Percentiles rank a stretch among this genome's conserved stretches.
These are phyloP conservation scores for Triglochin maritima DNA, from an alignment of 106 monocot genomes.

Conservation along the genomic window DNA sequence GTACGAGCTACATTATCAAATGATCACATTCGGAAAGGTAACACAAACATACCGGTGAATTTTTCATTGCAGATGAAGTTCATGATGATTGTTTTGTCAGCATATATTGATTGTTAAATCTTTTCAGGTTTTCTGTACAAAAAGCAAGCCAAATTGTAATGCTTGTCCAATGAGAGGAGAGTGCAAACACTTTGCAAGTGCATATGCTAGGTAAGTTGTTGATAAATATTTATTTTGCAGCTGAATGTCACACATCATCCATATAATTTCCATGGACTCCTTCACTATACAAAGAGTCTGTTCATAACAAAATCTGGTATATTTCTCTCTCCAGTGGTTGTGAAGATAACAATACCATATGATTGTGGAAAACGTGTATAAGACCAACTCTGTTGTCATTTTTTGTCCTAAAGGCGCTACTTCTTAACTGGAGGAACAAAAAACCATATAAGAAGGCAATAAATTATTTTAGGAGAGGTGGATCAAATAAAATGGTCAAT, in stretches of 20 bases:
- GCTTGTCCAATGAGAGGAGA: constrained; percentile 75
- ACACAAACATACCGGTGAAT: neutral
- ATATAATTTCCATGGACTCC: neutral
- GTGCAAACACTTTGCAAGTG: constrained; percentile 86
- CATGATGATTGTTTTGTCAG: neutral
- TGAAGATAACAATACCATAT: too few species aligned
- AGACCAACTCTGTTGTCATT: too few species aligned
- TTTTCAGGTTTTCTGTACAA: constrained; percentile 80
- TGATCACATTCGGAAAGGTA: constrained; percentile 90
- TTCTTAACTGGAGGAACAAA: too few species aligned
- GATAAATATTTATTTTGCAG: neutral
- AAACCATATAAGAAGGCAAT: too few species aligned
- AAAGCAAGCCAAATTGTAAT: constrained; percentile 85
- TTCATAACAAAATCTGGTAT: neutral
- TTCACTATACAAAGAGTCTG: neutral
- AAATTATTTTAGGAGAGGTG: too few species aligned
- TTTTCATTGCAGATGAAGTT: neutral
- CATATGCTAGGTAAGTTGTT: constrained; percentile 50
- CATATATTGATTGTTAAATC: neutral
- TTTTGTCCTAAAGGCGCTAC: too few species aligned
- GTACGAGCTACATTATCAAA: constrained; percentile 78
- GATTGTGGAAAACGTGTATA: too few species aligned
- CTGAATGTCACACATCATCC: neutral
- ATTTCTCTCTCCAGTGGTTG: too few species aligned
- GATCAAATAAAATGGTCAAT: too few species aligned